Percentiles rank a stretch among this genome's conserved stretches.
These are phyloP conservation scores for Chamaenerion angustifolium DNA, from an alignment of 345 rosid genomes.

Conservation along the genomic window DNA sequence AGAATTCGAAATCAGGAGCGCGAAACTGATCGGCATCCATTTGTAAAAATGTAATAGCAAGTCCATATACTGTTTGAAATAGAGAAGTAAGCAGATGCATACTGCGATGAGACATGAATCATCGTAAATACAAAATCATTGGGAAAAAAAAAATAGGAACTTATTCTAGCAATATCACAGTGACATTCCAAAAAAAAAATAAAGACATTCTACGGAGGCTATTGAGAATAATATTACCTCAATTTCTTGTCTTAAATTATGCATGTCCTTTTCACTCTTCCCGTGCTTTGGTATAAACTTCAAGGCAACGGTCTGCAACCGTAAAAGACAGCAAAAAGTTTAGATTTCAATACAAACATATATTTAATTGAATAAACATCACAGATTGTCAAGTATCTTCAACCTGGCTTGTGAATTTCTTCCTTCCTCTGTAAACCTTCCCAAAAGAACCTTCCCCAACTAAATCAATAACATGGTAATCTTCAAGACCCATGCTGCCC, in stretches of 20 bases:
- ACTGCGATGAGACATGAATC: too few species aligned
- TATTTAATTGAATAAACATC: background rate
- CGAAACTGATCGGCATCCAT: background rate
- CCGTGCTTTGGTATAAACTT: conserved; percentile 95
- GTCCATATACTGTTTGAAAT: background rate
- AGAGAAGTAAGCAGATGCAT: too few species aligned
- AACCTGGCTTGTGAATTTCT: conserved; percentile 83
- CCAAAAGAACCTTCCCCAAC: conserved; percentile 98
- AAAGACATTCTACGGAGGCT: too few species aligned
- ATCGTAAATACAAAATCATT: too few species aligned
- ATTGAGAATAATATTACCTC: conserved; percentile 32
- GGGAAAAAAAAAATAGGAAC: too few species aligned
- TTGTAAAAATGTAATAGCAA: background rate
- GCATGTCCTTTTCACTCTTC: conserved; percentile 81
- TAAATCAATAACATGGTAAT: conserved; percentile 87
- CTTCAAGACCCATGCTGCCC: conserved; percentile 55
- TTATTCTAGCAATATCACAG: background rate
- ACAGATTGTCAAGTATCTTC: background rate
- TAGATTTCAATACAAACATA: too few species aligned
- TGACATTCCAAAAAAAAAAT: background rate
- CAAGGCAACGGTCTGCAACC: conserved; percentile 82
- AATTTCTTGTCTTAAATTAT: conserved; percentile 83
- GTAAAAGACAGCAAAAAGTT: background rate
- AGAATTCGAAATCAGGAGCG: background rate
- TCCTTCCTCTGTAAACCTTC: conserved; percentile 83